Percentiles rank a stretch among this genome's conserved stretches.
Evolutionary conservation across 495 filamentous ascomycete species (phyloP).

Genomic region (Opeltia flavorubescens): DNA sequence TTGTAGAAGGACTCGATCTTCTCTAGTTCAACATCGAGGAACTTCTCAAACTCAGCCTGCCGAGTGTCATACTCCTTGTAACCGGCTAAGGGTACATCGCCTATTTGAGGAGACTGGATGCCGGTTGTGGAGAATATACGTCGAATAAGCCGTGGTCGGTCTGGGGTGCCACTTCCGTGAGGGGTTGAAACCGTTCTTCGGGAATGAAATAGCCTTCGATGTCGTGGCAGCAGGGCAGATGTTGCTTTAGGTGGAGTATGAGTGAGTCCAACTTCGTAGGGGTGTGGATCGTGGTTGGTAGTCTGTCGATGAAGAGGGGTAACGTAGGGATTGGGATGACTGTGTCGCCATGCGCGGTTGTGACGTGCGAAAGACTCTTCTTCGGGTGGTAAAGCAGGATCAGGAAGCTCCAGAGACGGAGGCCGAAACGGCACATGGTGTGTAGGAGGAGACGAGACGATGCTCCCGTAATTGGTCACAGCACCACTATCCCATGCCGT

Average conservation of each 20-base stretch:
- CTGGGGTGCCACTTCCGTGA: background rate
- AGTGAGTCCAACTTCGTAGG: slow-evolving; percentile 28
- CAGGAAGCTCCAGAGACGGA: slow-evolving; percentile 54
- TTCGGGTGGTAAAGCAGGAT: slow-evolving; percentile 44
- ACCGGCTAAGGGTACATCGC: slow-evolving; percentile 30
- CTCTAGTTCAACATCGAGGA: slow-evolving; percentile 61
- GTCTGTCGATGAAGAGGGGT: slow-evolving; percentile 9
- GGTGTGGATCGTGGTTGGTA: slow-evolving; percentile 16
- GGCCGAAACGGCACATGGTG: slow-evolving; percentile 21
- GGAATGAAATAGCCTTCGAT: slow-evolving; percentile 18
- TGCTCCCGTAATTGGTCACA: slow-evolving; percentile 55
- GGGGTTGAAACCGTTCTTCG: slow-evolving; percentile 14
- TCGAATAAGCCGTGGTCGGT: slow-evolving; percentile 19
- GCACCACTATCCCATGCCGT: slow-evolving; percentile 16
- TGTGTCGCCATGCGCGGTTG: slow-evolving; percentile 18
- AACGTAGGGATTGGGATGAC: slow-evolving; percentile 11
- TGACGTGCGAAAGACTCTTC: slow-evolving; percentile 15
- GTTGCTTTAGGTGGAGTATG: slow-evolving; percentile 11
- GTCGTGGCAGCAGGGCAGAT: slow-evolving; percentile 19
- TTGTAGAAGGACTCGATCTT: slow-evolving; percentile 83
- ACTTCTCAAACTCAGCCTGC: slow-evolving; percentile 65
- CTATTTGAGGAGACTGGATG: slow-evolving; percentile 15
- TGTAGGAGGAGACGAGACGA: slow-evolving; percentile 48
- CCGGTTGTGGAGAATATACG: slow-evolving; percentile 27
- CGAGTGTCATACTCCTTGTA: slow-evolving; percentile 41